Percentiles rank a stretch among this genome's conserved stretches.
phyloP scores from a whole-genome alignment of 371 early-diverging fungal genomes.

The Mucor mucedo region DNA sequence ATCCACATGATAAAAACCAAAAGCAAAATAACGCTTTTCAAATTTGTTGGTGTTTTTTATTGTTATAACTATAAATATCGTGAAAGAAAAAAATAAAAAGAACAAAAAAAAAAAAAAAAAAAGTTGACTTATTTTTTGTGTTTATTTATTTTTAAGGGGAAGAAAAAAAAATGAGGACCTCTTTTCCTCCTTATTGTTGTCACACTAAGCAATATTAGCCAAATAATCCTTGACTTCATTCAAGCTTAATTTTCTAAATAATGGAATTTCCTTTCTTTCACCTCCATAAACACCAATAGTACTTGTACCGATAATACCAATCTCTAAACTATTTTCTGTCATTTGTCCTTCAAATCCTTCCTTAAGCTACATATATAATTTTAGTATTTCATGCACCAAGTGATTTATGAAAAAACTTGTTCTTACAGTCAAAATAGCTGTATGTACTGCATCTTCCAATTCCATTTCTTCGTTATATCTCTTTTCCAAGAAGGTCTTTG shows the following conservation, averaged over 20 bases:
- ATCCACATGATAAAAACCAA: constrained; percentile 33
- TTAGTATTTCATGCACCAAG: not conserved
- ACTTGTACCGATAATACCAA: constrained; percentile 84
- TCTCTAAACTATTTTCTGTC: constrained; percentile 92
- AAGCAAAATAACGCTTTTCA: not conserved
- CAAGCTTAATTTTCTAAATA: constrained; percentile 78
- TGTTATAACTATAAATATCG: not conserved
- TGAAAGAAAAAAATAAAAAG: not conserved
- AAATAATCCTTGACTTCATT: constrained; percentile 94
- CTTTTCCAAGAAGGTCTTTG: constrained; percentile 98
- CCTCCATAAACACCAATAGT: constrained; percentile 67
- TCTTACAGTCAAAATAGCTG: constrained; percentile 89
- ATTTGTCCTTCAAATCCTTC: constrained; percentile 97
- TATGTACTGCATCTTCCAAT: constrained; percentile 98
- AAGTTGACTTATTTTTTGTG: constrained; percentile 4
- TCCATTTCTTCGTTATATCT: constrained; percentile 93
- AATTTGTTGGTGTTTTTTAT: not conserved
- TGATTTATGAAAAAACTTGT: not conserved
- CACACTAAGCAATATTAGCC: constrained; percentile 82
- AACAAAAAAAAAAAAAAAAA: constrained; percentile 13
- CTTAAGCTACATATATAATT: constrained; percentile 68
- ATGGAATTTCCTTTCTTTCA: constrained; percentile 57
- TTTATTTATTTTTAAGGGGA: constrained; percentile 18
- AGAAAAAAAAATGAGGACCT: constrained; percentile 3
- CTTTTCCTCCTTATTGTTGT: constrained; percentile 6